These are phyloP conservation scores for Marsdenia floribunda DNA, from an alignment of 257 asterid genomes.

Conservation along the genomic window DNA sequence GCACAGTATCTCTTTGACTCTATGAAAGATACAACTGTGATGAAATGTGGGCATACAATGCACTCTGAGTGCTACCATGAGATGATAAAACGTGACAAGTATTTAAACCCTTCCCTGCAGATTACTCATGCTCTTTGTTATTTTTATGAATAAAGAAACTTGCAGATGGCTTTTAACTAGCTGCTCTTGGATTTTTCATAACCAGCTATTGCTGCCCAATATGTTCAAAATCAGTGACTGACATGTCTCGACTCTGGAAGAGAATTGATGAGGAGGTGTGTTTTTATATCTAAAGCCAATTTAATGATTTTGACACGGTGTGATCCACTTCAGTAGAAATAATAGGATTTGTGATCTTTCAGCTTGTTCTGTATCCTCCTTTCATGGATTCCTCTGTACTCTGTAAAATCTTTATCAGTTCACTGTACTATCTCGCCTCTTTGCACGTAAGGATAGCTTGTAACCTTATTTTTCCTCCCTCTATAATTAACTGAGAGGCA, in stretches of 20 bases:
- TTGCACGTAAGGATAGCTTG: background rate
- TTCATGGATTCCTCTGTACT: background rate
- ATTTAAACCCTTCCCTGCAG: slow-evolving; percentile 13
- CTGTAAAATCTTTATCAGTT: background rate
- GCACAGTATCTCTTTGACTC: slow-evolving; percentile 86
- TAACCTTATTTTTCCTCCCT: background rate
- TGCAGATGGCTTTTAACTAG: background rate
- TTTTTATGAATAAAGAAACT: slow-evolving; percentile 3
- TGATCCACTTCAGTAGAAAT: background rate
- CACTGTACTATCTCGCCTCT: background rate
- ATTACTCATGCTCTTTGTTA: background rate
- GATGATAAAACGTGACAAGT: slow-evolving; percentile 88
- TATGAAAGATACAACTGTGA: slow-evolving; percentile 73
- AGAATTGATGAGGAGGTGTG: slow-evolving; percentile 77
- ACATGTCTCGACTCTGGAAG: slow-evolving; percentile 79
- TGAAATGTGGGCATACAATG: slow-evolving; percentile 99
- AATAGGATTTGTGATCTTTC: background rate
- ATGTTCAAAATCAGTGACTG: slow-evolving; percentile 74
- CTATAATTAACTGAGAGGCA: background rate
- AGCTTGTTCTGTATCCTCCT: background rate
- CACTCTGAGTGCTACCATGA: slow-evolving; percentile 80
- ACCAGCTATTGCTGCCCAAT: slow-evolving; percentile 88
- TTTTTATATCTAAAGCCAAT: background rate
- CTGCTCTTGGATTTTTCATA: background rate
- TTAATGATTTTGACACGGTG: background rate